Evolutionary conservation across 768 basidiomycete species (phyloP), one percentile per base, ranked within the genome.

Genomic region (Rhodocollybia butyracea): DNA sequence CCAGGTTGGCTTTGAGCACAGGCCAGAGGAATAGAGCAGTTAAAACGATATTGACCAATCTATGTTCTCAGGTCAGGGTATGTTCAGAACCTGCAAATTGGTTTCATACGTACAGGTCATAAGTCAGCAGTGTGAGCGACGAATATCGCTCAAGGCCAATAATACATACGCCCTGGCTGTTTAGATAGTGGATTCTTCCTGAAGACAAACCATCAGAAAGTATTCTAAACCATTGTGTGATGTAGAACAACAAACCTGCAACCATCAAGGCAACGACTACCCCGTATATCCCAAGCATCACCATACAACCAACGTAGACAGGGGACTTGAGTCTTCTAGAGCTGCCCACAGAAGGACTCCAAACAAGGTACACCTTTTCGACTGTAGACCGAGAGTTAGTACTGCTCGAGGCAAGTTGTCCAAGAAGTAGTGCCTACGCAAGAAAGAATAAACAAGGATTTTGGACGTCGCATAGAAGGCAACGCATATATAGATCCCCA

Each of bases 1-100:
- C 62, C 31, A 73, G 63, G 38, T 66, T 61, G 1, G 69, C 63
- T n/a, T 70, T 66, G 12, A 71, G 53, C 3, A 83, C 66, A 0
- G 81, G 80, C 68, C 70, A 79, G 42, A 82, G 58, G 63, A 82
- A 82, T 47, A 80, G 66, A 24, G 56, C 51, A 0, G 77, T 79
- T 24, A 79, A 63, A 27, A 73, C 61, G 27, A 76, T 38, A 55
- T 69, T 75, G 58, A 76, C 63, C 56, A 59, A 63, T 10, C 68
- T 71, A 3, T 29, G 15, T 22, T 12, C 51, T 46, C 5, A n/a
- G 15, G 45, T 30, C 21, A 26, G n/a, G 15, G n/a, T n/a, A n/a
- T n/a, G n/a, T n/a, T n/a, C 46, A 31, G 53, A 0, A 19, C 13
- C 30, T 15, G 22, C 5, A 8, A 29, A 17, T 42, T 15, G 24